phyloP scores from a whole-genome alignment of 2,329 filamentous ascomycete genomes.

The Dactylellina parvicollis region DNA sequence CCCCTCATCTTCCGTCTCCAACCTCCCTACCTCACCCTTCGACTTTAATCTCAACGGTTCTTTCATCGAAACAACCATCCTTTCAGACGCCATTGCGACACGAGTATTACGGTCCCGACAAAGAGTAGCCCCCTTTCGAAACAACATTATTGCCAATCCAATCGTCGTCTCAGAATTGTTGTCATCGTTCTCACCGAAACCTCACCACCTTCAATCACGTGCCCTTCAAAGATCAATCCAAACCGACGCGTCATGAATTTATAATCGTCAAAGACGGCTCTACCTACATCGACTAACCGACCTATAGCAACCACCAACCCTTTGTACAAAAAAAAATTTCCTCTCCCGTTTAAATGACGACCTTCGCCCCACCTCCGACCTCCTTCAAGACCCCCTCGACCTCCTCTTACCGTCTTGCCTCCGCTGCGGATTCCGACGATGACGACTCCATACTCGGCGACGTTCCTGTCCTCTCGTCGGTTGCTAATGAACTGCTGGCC shows the following conservation, averaged over 20 bases:
- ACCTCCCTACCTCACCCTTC: constrained; percentile 8
- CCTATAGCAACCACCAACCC: constrained; percentile 1
- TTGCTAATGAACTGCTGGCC: constrained; percentile 51
- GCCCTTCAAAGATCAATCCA: not conserved
- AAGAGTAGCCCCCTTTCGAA: too few species aligned
- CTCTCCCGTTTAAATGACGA: constrained; percentile 39
- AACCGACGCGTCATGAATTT: constrained; percentile 51
- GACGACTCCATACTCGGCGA: constrained; percentile 48
- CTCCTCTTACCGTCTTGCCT: constrained; percentile 40
- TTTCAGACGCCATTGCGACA: not conserved
- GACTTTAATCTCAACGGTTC: constrained; percentile 5
- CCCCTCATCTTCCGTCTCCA: constrained; percentile 1
- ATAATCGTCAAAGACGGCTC: constrained; percentile 38
- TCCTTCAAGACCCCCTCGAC: constrained; percentile 43
- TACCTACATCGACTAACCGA: constrained; percentile 22
- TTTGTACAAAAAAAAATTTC: constrained; percentile 6
- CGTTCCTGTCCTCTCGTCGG: constrained; percentile 47
- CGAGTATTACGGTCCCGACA: not conserved
- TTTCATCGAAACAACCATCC: constrained; percentile 5
- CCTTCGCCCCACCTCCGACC: constrained; percentile 30
- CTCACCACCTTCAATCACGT: constrained; percentile 20
- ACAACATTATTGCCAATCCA: constrained; percentile 3
- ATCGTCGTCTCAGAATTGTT: constrained; percentile 3
- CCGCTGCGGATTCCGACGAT: constrained; percentile 44
- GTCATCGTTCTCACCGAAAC: constrained; percentile 12